These are phyloP conservation scores for Cubamyces sp. DNA, from an alignment of 768 basidiomycete species.

Conservation along the genomic window DNA sequence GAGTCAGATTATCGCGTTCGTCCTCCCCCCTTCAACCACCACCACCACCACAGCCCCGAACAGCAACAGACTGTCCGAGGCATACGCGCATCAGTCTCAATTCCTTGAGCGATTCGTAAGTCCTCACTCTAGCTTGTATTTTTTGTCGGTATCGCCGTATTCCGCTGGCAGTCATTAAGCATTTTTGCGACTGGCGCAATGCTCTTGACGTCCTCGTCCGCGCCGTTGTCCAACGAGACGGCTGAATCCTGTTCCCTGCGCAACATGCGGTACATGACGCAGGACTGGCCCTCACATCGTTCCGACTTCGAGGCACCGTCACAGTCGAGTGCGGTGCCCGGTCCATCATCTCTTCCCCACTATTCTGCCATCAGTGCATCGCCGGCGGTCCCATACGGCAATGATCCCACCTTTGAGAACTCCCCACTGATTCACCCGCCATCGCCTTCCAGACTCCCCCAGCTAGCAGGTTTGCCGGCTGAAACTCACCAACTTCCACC, in stretches of 20 bases:
- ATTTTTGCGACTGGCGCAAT: slow-evolving; percentile 20
- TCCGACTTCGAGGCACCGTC: slow-evolving; percentile 6
- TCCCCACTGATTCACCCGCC: slow-evolving; percentile 31
- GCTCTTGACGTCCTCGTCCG: slow-evolving; percentile 16
- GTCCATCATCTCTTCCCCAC: slow-evolving; percentile 23
- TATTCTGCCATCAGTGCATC: slow-evolving; percentile 15
- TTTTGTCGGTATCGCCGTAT: slow-evolving; percentile 25
- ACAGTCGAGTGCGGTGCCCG: slow-evolving; percentile 1
- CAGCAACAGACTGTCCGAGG: slow-evolving; percentile 29
- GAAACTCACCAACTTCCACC: slow-evolving; percentile 21
- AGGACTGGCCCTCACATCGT: slow-evolving; percentile 23
- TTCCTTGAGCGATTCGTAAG: slow-evolving; percentile 20
- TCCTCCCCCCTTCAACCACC: slow-evolving; percentile 26
- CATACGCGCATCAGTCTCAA: slow-evolving; percentile 16
- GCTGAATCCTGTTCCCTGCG: slow-evolving; percentile 17
- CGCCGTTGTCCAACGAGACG: slow-evolving; percentile 21
- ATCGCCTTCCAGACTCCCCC: slow-evolving; percentile 34
- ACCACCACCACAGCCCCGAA: slow-evolving; percentile 24
- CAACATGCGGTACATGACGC: slow-evolving; percentile 26
- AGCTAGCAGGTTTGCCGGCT: slow-evolving; percentile 25
- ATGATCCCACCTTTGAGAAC: slow-evolving; percentile 28
- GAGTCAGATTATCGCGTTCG: slow-evolving; percentile 32
- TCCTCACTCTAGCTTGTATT: slow-evolving; percentile 13
- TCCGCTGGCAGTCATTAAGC: slow-evolving; percentile 27
- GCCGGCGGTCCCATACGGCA: slow-evolving; percentile 28